Percentiles rank a stretch among this genome's conserved stretches.
Conservation (phyloP, 139 green algal species). For the Chlorella sorokiniana region DNA sequence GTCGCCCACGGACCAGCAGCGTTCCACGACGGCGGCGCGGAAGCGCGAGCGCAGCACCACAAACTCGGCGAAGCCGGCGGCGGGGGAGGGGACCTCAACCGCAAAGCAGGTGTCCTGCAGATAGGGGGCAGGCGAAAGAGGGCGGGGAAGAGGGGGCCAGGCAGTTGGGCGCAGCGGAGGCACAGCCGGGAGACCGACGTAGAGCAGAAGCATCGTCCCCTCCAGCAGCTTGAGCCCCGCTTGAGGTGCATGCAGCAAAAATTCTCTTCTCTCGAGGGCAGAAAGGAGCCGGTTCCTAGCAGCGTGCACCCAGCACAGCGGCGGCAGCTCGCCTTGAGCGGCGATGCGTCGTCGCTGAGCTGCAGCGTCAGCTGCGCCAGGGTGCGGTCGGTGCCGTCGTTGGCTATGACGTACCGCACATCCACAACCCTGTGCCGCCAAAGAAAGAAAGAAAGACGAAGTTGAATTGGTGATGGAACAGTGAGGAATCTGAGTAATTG, state of each 20-base stretch:
- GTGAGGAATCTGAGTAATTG: too few relatives aligned
- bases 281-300: not conserved
- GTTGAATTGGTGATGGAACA: too few relatives aligned
- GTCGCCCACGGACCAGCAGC: slow-evolving; percentile 44
- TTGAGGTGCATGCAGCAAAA: too few relatives aligned
- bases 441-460: not conserved
- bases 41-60: slow-evolving; percentile 57
- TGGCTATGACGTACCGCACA: slow-evolving; percentile 58
- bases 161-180: not conserved
- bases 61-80: slow-evolving; percentile 61
- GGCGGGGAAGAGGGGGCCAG: not conserved
- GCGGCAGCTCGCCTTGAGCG: slow-evolving; percentile 23
- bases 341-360: slow-evolving; percentile 23
- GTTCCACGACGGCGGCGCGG: slow-evolving; percentile 13
- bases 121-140: not conserved
- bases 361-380: slow-evolving; percentile 24
- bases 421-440: slow-evolving; percentile 28
- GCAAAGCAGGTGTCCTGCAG: slow-evolving; percentile 43
- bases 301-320: not conserved
- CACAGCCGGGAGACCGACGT: not conserved
- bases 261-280: not conserved
- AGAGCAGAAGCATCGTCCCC: too few relatives aligned
- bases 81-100: slow-evolving; percentile 59
- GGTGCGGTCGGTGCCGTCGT: slow-evolving; percentile 39
- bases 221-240: too few relatives aligned